A percentile compares a stretch with the other conserved stretches of the same genome.
These are phyloP conservation scores for Colletotrichum sublineola DNA, from an alignment of 2,329 filamentous ascomycete genomes.

Conservation along the genomic window DNA sequence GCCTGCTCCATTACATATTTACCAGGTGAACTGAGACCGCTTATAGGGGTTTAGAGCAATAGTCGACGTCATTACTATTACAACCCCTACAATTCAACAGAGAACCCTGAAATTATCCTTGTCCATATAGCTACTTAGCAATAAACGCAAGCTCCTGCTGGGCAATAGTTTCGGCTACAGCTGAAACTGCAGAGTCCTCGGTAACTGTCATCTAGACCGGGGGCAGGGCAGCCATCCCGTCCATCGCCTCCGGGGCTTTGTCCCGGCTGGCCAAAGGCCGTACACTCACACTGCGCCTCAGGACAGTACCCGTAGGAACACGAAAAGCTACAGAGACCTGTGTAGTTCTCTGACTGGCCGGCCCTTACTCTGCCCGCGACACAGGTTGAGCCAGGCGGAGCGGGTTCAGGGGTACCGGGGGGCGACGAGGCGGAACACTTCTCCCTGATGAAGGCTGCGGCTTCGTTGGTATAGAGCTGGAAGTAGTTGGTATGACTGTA, in stretches of 20 bases:
- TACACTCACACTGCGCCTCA: constrained; percentile 52
- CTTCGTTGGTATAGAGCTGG: constrained; percentile 36
- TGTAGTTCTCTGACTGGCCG: constrained; percentile 48
- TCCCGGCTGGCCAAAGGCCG: constrained; percentile 48
- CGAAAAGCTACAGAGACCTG: constrained; percentile 53
- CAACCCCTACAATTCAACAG: too few relatives aligned
- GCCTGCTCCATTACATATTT: too few relatives aligned
- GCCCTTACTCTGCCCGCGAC: constrained; percentile 48
- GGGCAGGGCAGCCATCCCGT: constrained; percentile 50
- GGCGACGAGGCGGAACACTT: constrained; percentile 26
- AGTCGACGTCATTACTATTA: too few relatives aligned
- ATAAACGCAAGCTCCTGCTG: constrained; percentile 48
- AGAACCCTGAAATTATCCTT: too few relatives aligned
- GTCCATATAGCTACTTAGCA: constrained; percentile 29
- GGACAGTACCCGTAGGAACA: constrained; percentile 51
- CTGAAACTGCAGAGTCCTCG: constrained; percentile 61
- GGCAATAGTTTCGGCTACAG: constrained; percentile 62
- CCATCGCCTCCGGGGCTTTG: constrained; percentile 45
- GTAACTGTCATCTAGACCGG: constrained; percentile 53
- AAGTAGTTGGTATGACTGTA: constrained; percentile 53
- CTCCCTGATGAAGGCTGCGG: constrained; percentile 38
- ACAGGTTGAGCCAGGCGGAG: constrained; percentile 44
- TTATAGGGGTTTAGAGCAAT: too few relatives aligned
- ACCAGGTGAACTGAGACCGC: too few relatives aligned
- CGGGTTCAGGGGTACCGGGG: constrained; percentile 18